These are phyloP conservation scores for Sporodiniella umbellata DNA, from an alignment of 371 early-diverging fungal species.

Conservation along the genomic window DNA sequence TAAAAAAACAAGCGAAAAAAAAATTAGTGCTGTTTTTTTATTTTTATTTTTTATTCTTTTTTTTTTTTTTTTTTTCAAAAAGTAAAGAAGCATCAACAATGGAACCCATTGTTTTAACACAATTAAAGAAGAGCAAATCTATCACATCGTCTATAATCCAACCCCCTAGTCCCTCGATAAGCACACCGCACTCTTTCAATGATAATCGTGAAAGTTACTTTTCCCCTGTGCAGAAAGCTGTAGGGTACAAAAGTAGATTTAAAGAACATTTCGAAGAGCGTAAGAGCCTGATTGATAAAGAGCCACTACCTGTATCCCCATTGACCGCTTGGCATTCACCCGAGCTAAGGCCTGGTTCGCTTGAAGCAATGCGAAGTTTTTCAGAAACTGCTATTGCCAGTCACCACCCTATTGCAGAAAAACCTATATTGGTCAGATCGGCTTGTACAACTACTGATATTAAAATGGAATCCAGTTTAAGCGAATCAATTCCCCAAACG, in stretches of 20 bases:
- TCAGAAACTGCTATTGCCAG: neutral
- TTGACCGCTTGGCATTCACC: neutral
- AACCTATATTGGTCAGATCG: neutral
- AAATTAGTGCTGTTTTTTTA: no score
- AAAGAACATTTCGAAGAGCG: conserved; percentile 32
- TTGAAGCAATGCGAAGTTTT: neutral
- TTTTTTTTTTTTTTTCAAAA: no score
- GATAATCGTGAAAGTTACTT: no score
- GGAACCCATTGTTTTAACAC: no score
- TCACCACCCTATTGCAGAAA: neutral
- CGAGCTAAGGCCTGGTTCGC: neutral
- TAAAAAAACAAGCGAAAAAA: no score
- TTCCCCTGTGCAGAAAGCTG: neutral
- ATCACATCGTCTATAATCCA: no score
- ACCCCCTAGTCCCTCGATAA: no score
- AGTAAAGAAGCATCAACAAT: no score
- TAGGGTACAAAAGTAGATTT: conserved; percentile 21
- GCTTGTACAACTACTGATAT: neutral
- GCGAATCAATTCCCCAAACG: neutral
- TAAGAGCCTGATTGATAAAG: conserved; percentile 4
- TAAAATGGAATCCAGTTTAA: neutral
- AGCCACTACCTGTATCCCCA: neutral
- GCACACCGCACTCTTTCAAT: neutral
- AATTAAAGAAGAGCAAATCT: no score
- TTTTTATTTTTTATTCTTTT: no score